phyloP scores from a whole-genome alignment of 1,284 basidiomycete genomes.

The Sporisorium scitamineum region DNA sequence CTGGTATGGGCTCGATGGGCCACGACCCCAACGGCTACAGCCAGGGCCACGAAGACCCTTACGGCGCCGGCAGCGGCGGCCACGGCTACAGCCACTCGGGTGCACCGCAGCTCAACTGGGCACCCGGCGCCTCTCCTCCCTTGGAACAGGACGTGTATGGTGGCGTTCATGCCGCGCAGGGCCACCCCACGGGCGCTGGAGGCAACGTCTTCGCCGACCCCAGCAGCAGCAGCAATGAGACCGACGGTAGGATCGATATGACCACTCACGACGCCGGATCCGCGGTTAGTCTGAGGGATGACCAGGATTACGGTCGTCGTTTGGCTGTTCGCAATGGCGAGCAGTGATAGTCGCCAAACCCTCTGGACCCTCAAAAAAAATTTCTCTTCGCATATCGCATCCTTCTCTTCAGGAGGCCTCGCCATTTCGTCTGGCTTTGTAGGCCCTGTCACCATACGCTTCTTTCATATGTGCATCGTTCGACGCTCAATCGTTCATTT shows the following conservation, averaged over 20 bases:
- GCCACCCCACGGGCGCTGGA: constrained; percentile 5
- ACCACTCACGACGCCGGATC: constrained; percentile 41
- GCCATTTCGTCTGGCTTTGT: not conserved
- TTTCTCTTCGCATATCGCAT: constrained; percentile 1
- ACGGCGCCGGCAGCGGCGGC: constrained; percentile 31
- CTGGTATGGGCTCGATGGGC: constrained; percentile 34
- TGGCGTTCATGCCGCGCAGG: constrained; percentile 13
- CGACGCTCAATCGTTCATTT: not conserved
- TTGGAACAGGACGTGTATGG: constrained; percentile 43
- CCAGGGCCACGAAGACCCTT: constrained; percentile 39
- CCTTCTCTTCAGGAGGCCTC: not conserved
- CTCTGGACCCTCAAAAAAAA: not conserved
- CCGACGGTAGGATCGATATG: constrained; percentile 54
- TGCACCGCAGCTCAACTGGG: constrained; percentile 51
- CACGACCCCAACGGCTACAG: constrained; percentile 40
- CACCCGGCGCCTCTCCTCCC: constrained; percentile 41
- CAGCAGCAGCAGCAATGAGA: constrained; percentile 49
- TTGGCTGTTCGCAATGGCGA: constrained; percentile 50
- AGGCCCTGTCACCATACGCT: constrained; percentile 7
- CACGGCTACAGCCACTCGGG: constrained; percentile 38
- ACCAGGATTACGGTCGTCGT: constrained; percentile 58
- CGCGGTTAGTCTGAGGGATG: constrained; percentile 48
- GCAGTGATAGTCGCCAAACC: constrained; percentile 3
- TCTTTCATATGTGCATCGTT: not conserved
- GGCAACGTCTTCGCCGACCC: constrained; percentile 57